These are phyloP conservation scores for Glutinoglossum americanum DNA, from an alignment of 495 filamentous ascomycete genomes.

Conservation along the genomic window DNA sequence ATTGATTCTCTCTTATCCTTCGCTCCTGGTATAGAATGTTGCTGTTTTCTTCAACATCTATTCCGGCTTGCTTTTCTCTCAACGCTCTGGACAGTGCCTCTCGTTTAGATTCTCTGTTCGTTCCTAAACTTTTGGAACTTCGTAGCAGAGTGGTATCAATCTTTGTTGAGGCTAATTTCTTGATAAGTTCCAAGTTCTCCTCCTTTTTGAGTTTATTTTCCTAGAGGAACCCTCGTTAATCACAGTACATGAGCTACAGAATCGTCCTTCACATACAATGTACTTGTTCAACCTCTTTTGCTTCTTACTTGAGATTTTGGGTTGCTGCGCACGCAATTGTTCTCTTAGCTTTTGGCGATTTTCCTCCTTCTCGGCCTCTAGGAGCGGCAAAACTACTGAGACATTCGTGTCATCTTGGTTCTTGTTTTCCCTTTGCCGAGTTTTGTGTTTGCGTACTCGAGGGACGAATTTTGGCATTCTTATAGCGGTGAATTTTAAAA, in stretches of 20 bases:
- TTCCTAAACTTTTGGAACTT: conserved; percentile 57
- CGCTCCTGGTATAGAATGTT: conserved; percentile 1
- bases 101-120: conserved; percentile 38
- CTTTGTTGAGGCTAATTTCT: conserved; percentile 54
- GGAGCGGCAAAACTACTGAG: conserved; percentile 42
- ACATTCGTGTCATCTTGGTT: conserved; percentile 47
- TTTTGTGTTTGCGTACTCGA: conserved; percentile 60
- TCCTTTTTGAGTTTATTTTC: conserved; percentile 90
- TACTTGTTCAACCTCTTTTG: conserved; percentile 90
- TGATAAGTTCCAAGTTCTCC: conserved; percentile 66
- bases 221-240: conserved; percentile 14
- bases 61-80: conserved; percentile 34
- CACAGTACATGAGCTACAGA: background rate
- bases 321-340: conserved; percentile 33
- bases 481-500: conserved; percentile 1
- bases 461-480: conserved; percentile 58
- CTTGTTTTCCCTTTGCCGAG: conserved; percentile 33
- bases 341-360: conserved; percentile 45
- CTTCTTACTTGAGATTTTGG: conserved; percentile 78
- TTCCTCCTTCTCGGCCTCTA: conserved; percentile 44
- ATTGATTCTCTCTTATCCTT: background rate
- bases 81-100: conserved; percentile 38
- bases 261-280: conserved; percentile 29
- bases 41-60: conserved; percentile 17
- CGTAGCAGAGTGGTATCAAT: conserved; percentile 62